phyloP scores from a whole-genome alignment of 192 early-diverging fungal genomes.

The Coemansia aciculifera region DNA sequence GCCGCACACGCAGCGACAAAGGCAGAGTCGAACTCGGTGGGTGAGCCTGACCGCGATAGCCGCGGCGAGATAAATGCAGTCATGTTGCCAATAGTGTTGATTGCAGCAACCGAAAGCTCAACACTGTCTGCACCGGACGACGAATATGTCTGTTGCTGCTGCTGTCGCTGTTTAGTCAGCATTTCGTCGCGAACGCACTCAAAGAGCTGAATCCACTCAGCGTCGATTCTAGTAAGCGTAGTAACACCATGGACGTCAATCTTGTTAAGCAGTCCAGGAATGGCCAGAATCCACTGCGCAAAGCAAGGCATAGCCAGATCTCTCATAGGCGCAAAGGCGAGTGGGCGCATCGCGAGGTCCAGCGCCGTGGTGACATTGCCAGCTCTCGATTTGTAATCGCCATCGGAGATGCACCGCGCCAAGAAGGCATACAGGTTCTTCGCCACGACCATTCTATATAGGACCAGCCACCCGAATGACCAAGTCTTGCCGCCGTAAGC shows the following conservation, averaged over 20 bases:
- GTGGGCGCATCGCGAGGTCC: conserved; percentile 18
- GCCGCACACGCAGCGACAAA: conserved; percentile 39
- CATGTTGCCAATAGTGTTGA: conserved; percentile 46
- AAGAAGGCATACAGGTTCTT: conserved; percentile 34
- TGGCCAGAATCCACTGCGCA: conserved; percentile 29
- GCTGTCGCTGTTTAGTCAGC: conserved; percentile 2
- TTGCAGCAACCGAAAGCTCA: conserved; percentile 23
- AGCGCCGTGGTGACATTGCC: neutral
- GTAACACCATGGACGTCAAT: conserved; percentile 37
- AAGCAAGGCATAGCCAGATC: conserved; percentile 23
- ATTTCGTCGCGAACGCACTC: conserved; percentile 13
- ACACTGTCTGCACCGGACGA: neutral
- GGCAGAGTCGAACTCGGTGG: conserved; percentile 11
- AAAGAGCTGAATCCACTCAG: conserved; percentile 20
- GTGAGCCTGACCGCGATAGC: conserved; percentile 16
- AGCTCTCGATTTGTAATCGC: neutral
- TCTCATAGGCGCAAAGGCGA: conserved; percentile 10
- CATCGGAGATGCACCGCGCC: conserved; percentile 13
- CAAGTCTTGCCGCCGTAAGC: neutral
- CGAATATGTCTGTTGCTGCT: conserved; percentile 6
- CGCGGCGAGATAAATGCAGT: conserved; percentile 42
- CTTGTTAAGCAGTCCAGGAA: conserved; percentile 46
- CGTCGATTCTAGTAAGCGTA: conserved; percentile 18
- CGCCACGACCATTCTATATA: conserved; percentile 17
- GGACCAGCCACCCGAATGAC: conserved; percentile 4